Conservation (phyloP, 75 land plant genomes). For the Cupressus sempervirens region DNA sequence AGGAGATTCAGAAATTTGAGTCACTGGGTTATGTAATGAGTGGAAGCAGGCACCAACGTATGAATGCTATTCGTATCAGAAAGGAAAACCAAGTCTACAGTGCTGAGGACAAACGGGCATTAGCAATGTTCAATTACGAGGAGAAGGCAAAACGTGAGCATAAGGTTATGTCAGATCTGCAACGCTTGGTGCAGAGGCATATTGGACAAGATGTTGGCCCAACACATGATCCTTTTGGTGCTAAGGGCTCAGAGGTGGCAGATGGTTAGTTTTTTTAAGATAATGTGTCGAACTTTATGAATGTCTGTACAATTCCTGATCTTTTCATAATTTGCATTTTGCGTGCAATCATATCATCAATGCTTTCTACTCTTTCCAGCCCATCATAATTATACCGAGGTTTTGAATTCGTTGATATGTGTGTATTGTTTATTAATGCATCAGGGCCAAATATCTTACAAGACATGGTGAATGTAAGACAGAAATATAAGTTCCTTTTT, state of each 20-base stretch:
- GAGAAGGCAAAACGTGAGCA: conserved; percentile 97
- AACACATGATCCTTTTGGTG: conserved; percentile 79
- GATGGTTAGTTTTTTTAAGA: conserved; percentile 7
- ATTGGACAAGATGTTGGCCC: conserved; percentile 90
- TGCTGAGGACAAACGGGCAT: conserved; percentile 96
- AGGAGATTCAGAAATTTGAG: conserved; percentile 95
- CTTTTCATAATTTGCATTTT: conserved; percentile 2
- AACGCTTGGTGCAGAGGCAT: conserved; percentile 85
- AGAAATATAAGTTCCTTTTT: too few species aligned
- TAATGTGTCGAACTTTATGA: not conserved
- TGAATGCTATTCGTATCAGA: conserved; percentile 99
- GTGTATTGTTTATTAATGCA: not conserved
- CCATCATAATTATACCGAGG: not conserved
- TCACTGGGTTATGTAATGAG: conserved; percentile 96
- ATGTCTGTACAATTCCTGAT: conserved; percentile 4
- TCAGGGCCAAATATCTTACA: not conserved
- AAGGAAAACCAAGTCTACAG: conserved; percentile 99
- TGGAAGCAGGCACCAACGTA: conserved; percentile 98
- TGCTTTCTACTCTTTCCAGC: not conserved
- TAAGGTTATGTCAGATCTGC: conserved; percentile 96
- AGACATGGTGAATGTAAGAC: too few species aligned
- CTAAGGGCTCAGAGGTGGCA: conserved; percentile 32
- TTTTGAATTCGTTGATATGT: not conserved
- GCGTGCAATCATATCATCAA: not conserved
- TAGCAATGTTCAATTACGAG: conserved; percentile 98